A percentile compares a stretch with the other conserved stretches of the same genome.
Conservation (phyloP, 352 stramenopile genomes). For the Saprolegnia parasitica region DNA sequence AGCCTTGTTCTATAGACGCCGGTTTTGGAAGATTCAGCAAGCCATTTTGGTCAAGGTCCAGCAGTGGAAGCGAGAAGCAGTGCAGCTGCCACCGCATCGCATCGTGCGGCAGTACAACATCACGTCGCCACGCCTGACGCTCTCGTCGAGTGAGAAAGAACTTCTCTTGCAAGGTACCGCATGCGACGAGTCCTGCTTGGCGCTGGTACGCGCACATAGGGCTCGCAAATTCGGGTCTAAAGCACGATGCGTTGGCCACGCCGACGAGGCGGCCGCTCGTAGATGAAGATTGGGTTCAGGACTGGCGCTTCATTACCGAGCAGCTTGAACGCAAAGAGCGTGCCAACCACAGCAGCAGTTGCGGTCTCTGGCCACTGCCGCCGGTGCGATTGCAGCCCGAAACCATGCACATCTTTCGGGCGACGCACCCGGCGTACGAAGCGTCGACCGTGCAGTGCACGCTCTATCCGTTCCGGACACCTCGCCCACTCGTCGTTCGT, state of each 20-base stretch:
- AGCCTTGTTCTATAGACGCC: neutral
- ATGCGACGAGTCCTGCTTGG: neutral
- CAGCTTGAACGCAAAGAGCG: neutral
- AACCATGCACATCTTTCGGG: neutral
- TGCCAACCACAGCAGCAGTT: neutral
- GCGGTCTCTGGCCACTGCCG: constrained; percentile 1
- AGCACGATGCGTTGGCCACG: neutral
- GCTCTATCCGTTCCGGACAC: neutral
- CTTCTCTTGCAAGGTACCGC: neutral
- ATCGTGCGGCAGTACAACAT: constrained; percentile 4
- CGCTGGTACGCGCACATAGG: neutral
- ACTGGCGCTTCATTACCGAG: neutral
- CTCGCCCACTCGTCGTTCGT: neutral
- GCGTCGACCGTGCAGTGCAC: constrained; percentile 1
- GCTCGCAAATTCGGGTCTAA: neutral
- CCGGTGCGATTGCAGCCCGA: neutral
- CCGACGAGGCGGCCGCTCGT: neutral
- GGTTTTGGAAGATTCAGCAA: neutral
- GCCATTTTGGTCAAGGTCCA: constrained; percentile 11
- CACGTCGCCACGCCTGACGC: neutral
- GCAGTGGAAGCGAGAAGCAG: constrained; percentile 6
- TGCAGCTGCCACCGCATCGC: neutral
- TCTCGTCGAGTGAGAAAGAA: neutral
- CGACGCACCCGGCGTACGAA: neutral
- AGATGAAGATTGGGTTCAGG: neutral